Conservation (phyloP, 139 green algal genomes). For the Micractinium sp. region DNA sequence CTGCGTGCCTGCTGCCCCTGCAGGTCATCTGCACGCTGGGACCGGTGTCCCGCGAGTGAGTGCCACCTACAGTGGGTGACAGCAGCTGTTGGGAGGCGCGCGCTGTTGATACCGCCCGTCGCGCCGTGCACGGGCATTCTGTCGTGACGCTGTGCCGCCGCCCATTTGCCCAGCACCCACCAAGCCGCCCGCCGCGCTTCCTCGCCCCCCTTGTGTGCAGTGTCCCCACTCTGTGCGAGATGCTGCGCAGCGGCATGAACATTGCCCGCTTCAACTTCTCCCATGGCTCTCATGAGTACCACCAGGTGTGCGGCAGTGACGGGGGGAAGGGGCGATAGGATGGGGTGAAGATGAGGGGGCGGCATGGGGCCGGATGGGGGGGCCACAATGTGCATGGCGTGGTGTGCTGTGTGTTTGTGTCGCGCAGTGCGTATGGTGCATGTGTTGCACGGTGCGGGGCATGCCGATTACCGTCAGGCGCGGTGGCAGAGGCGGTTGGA, state of each 20-base stretch:
- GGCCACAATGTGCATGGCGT: too few species aligned
- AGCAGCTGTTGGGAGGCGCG: not conserved
- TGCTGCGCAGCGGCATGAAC: slow-evolving; percentile 92
- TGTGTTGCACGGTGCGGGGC: not conserved
- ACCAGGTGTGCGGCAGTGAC: slow-evolving; percentile 72
- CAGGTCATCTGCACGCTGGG: slow-evolving; percentile 97
- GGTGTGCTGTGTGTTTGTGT: too few species aligned
- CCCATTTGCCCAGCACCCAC: not conserved
- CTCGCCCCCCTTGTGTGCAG: not conserved
- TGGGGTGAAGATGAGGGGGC: not conserved
- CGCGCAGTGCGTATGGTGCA: too few species aligned
- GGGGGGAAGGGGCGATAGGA: not conserved
- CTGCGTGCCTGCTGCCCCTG: not conserved
- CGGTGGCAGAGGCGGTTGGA: too few species aligned
- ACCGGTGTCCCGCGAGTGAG: slow-evolving; percentile 70
- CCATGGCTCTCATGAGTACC: slow-evolving; percentile 95
- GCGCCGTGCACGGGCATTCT: too few species aligned
- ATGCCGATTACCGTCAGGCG: not conserved
- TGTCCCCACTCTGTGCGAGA: slow-evolving; percentile 86
- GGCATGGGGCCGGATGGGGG: too few species aligned
- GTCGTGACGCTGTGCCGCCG: not conserved
- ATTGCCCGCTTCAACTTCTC: slow-evolving; percentile 98
- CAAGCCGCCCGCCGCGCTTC: not conserved
- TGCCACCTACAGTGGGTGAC: not conserved
- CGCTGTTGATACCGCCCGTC: not conserved